Evolutionary conservation across 768 basidiomycete genomes (phyloP).

Genomic region (Coprinopsis marcescibilis): DNA sequence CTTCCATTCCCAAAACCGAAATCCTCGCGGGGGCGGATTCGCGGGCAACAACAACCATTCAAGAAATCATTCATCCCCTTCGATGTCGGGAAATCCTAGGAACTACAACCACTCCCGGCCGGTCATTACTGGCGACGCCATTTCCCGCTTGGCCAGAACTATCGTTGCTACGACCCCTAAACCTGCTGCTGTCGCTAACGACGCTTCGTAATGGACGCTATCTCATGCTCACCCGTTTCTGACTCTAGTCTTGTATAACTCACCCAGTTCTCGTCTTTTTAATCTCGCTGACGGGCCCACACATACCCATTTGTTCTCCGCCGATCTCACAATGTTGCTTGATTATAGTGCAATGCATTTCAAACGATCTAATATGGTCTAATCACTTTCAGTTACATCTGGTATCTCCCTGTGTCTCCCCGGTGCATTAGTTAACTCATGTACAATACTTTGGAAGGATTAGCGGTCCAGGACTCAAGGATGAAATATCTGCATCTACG

Average conservation of each 20-base stretch:
- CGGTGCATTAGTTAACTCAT: too few relatives aligned
- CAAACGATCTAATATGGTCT: too few relatives aligned
- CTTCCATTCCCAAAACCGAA: not conserved
- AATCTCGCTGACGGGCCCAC: too few relatives aligned
- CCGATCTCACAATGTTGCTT: not conserved
- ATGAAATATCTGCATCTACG: not conserved
- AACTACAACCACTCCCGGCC: slow-evolving; percentile 39
- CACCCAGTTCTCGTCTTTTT: not conserved
- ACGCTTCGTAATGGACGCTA: not conserved
- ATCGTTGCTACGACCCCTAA: slow-evolving; percentile 36
- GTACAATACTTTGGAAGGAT: not conserved
- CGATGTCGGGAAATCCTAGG: slow-evolving; percentile 30
- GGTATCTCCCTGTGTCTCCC: too few relatives aligned
- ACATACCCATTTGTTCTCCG: not conserved
- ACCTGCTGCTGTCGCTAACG: not conserved
- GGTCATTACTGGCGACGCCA: slow-evolving; percentile 68
- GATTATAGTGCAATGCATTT: too few relatives aligned
- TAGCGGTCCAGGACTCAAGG: not conserved
- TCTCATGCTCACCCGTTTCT: not conserved
- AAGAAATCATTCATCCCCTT: slow-evolving; percentile 65
- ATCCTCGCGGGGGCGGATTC: not conserved
- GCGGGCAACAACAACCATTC: slow-evolving; percentile 30
- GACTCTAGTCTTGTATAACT: not conserved
- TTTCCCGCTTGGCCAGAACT: slow-evolving; percentile 58
- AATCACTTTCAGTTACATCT: too few relatives aligned